Evolutionary conservation across 371 early-diverging fungal species (phyloP).

Genomic region (Circinella minor): DNA sequence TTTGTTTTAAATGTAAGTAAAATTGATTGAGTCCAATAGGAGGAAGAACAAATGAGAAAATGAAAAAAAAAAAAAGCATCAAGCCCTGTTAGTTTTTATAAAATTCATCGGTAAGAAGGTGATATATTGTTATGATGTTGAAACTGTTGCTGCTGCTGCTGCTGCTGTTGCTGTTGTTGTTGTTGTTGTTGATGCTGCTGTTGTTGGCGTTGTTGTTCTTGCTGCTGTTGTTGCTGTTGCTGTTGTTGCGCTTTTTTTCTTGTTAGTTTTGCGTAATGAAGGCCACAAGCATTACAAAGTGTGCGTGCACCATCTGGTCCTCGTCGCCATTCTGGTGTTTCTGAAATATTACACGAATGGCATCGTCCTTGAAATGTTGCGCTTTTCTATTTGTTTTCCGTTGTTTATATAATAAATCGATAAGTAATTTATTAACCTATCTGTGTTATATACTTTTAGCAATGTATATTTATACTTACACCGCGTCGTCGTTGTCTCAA

Average conservation of each 20-base stretch:
- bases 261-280: constrained; percentile 41
- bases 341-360: constrained; percentile 64
- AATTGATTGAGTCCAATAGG: too few species aligned
- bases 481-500: constrained; percentile 32
- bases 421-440: too few species aligned
- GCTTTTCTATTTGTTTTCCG: constrained; percentile 30
- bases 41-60: not conserved
- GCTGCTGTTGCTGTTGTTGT: not conserved
- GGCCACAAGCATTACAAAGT: constrained; percentile 72
- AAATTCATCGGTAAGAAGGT: constrained; percentile 1
- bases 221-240: constrained; percentile 12
- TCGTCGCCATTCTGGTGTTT: constrained; percentile 75
- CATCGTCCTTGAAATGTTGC: constrained; percentile 55
- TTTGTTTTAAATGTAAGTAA: too few species aligned
- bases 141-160: not conserved
- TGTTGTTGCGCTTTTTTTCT: constrained; percentile 25
- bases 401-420: not conserved
- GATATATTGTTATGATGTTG: not conserved
- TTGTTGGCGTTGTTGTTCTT: constrained; percentile 10
- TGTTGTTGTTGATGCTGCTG: constrained; percentile 11
- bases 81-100: not conserved
- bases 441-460: not conserved
- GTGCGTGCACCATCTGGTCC: constrained; percentile 74
- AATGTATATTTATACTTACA: constrained; percentile 16
- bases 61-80: not conserved